Evolutionary conservation across 2,329 filamentous ascomycete genomes (phyloP), one percentile per base, ranked within the genome.

Genomic region (Cyclaneusma minus): DNA sequence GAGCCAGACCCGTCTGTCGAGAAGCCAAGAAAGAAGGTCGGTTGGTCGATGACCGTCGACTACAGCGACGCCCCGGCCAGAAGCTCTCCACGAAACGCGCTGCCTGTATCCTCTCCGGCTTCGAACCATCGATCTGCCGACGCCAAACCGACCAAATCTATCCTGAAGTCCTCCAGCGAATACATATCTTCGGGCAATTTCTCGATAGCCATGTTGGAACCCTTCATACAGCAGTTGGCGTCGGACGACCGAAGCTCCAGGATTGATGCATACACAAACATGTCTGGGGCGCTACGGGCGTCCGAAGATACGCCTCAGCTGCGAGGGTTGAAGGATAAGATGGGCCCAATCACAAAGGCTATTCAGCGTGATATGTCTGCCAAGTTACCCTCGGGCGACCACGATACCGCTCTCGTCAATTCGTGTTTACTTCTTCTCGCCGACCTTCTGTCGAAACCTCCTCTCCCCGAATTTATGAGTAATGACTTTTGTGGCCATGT

Each of bases 181-280:
- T 10, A 20, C 3, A 29, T 29, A 24, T 17, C 22, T 10, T 34
- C 12, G 35, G 38, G 7, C 28, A 27, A n/a, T 35, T 34, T 5
- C 20, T 31, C 12, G 30, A 24, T 14, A 15, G 71, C 71, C 40
- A 89, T 94, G 75, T 55, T 95, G 36, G 80, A 92, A 40, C 91
- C 82, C 1, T 71, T 83, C 4, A 65, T 83, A 18, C 75, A 81
- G 50, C 79, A 89, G 51, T 64, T 98, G 24, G 79, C 77, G 19
- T 73, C 79, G 13, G 60, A 70, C 16, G 78, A 84, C 38, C 64
- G 76, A 28, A 66, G 72, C 30, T 73, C 70, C 8, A 77, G 77
- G 38, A 52, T 89, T 16, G 89, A 98, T 53, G 82, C 85, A 25
- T 95, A 98, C 44, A 72, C 75, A 46, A 78, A 78, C 42, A 59